These are phyloP conservation scores for Crucihimalaya himalaica DNA, from an alignment of 345 rosid species.

Conservation along the genomic window DNA sequence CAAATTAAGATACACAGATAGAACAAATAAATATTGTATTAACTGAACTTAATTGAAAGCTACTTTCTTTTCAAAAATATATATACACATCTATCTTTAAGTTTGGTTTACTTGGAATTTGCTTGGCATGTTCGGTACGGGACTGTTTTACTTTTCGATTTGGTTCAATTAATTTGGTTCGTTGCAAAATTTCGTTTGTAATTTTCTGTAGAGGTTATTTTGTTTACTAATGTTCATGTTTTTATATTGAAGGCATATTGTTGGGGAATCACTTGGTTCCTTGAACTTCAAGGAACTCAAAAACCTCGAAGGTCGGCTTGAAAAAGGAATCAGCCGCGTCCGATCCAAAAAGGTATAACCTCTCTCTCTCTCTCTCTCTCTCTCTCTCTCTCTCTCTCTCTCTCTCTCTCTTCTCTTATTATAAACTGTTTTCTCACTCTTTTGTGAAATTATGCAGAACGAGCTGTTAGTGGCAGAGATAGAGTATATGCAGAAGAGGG, in stretches of 20 bases:
- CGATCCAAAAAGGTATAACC: conserved; percentile 76
- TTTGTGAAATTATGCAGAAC: conserved; percentile 47
- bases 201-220: neutral
- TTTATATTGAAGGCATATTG: conserved; percentile 46
- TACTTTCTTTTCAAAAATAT: neutral
- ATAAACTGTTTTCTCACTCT: conserved; percentile 18
- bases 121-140: too few species aligned
- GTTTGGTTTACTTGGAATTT: neutral
- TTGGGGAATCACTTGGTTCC: conserved; percentile 79
- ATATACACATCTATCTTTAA: neutral
- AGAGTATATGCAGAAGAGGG: conserved; percentile 91
- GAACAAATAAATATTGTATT: neutral
- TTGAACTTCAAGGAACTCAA: conserved; percentile 74
- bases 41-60: neutral
- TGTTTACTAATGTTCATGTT: conserved; percentile 6
- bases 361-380: neutral
- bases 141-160: too few species aligned
- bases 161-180: too few species aligned
- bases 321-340: conserved; percentile 83
- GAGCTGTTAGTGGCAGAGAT: conserved; percentile 77
- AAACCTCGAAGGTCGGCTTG: conserved; percentile 74
- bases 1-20: neutral
- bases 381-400: neutral
- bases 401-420: neutral
- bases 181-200: neutral